These are phyloP conservation scores for Aspergillus candidus DNA, from an alignment of 2,329 filamentous ascomycete genomes.

Conservation along the genomic window DNA sequence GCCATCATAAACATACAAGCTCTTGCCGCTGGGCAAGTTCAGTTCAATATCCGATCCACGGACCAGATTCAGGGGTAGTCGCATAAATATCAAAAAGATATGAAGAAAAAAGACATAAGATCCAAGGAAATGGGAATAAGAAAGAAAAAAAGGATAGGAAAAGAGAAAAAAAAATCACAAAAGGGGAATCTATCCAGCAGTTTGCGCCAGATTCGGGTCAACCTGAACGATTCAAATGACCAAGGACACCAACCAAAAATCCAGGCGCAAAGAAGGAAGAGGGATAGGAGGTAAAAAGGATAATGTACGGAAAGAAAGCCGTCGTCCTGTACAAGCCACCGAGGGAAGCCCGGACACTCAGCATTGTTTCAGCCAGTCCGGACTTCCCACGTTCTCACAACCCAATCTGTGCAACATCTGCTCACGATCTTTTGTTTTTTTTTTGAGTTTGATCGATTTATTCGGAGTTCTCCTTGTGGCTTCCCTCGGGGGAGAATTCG, in stretches of 20 bases:
- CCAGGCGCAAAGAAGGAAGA: no score
- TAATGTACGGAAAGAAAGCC: no score
- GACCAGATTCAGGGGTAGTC: constrained; percentile 9
- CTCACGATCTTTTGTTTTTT: background rate
- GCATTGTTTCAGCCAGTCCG: no score
- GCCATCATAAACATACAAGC: constrained; percentile 9
- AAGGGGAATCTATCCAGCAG: constrained; percentile 1
- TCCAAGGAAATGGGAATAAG: no score
- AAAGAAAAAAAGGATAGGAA: background rate
- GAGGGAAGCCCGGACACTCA: no score
- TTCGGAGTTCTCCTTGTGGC: constrained; percentile 12
- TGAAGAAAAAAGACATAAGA: background rate
- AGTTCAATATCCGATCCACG: constrained; percentile 5
- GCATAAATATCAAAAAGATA: constrained; percentile 12
- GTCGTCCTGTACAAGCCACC: no score
- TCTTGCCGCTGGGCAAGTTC: constrained; percentile 2
- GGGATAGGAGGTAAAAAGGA: no score
- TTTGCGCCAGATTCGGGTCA: background rate
- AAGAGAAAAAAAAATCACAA: constrained; percentile 4
- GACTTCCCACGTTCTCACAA: no score
- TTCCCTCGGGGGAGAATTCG: constrained; percentile 9
- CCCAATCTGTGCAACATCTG: background rate
- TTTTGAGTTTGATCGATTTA: constrained; percentile 2
- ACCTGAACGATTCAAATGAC: background rate
- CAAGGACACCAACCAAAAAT: background rate